Conservation (phyloP, 2,329 filamentous ascomycete species). For the Pleomassaria siparia region DNA sequence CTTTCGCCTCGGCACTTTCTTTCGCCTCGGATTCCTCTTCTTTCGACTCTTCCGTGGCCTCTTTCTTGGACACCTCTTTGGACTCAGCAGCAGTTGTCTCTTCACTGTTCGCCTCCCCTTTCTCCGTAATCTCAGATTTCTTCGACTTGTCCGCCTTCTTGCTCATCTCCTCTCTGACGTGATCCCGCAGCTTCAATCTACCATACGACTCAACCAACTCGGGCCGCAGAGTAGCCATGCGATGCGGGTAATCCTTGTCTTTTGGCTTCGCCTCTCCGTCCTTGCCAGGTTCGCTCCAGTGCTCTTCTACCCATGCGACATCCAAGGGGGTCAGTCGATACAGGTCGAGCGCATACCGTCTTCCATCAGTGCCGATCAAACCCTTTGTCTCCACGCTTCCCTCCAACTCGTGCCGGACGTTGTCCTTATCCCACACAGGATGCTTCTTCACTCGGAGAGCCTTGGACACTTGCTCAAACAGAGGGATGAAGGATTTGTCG, state of each 20-base stretch:
- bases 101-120: slow-evolving; percentile 16
- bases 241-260: slow-evolving; percentile 75
- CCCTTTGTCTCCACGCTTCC: slow-evolving; percentile 98
- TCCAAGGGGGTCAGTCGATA: slow-evolving; percentile 94
- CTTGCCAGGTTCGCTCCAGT: slow-evolving; percentile 49
- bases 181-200: slow-evolving; percentile 83
- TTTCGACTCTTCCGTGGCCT: not conserved
- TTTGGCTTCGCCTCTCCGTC: slow-evolving; percentile 53
- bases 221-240: slow-evolving; percentile 90
- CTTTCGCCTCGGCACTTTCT: slow-evolving; percentile 35
- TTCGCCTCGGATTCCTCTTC: slow-evolving; percentile 19
- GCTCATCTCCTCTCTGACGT: slow-evolving; percentile 75
- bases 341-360: slow-evolving; percentile 95
- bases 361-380: slow-evolving; percentile 90
- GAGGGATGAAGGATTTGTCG: slow-evolving; percentile 78
- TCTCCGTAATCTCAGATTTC: slow-evolving; percentile 37
- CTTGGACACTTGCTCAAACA: slow-evolving; percentile 90
- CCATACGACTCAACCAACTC: slow-evolving; percentile 88
- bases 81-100: slow-evolving; percentile 1
- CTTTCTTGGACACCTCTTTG: slow-evolving; percentile 22
- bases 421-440: slow-evolving; percentile 96
- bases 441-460: slow-evolving; percentile 91
- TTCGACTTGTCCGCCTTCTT: slow-evolving; percentile 27
- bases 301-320: slow-evolving; percentile 84
- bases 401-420: slow-evolving; percentile 85